Evolutionary conservation across 169 alveolate species (phyloP), one percentile per base, ranked within the genome.

Genomic region (Plasmodium gaboni): DNA sequence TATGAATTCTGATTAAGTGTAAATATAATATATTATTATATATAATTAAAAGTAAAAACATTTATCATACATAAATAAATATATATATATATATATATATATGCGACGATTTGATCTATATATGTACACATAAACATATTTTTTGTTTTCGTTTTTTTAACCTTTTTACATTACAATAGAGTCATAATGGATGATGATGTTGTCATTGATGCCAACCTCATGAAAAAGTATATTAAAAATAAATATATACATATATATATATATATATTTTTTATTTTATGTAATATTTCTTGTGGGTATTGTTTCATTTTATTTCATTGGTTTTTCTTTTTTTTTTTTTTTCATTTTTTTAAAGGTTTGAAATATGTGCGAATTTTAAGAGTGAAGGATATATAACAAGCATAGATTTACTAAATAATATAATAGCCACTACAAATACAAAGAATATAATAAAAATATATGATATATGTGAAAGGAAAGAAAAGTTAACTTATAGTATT

Each of bases 311-410:
- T 38, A 38, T 38, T 6, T 38, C 0, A 38, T 38, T 19, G 22
- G 22, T 19, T 19, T 19, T 19, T 19, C 22, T 22, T 19, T 19
- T 19, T 19, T 19, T 38, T 13, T 19, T 28, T 9, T 26, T 70
- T 22, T 24, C 12, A 28, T 50, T 22, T 22, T 22, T 70, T 69
- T 70, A 4, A 63, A 76, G 88, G 17, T 63, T 76, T 50, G 88
- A 64, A 13, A 64, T 76, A 67, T 64, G 51, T 55, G 76, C 88
- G 8, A 60, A 73, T 53, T 76, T 76, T 55, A 38, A 64, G 51
- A 63, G 63, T 64, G 88, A 76, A 59, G 89, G 89, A 50, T 64
- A 76, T 57, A 76, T 76, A 26, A 46, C 89, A 38, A 76, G 89
- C 68, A 64, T 76, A 64, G 89, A 76, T 32, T 3, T 76, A 17